Percentiles rank a stretch among this genome's conserved stretches.
Evolutionary conservation across 108 stramenopile species (phyloP).

Genomic region (Nitzschia sp.): DNA sequence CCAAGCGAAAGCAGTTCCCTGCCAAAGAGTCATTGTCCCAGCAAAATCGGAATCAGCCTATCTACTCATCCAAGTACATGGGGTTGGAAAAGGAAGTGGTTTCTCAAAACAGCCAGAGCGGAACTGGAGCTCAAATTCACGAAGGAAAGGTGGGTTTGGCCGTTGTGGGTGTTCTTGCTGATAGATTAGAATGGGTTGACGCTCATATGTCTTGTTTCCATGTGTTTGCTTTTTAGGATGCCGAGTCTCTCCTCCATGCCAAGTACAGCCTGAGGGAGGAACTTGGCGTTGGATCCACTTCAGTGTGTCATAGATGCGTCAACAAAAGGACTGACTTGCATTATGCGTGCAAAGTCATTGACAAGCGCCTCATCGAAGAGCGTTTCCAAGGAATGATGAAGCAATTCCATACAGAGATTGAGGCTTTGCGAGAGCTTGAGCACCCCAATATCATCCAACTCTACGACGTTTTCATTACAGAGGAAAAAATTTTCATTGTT

Average conservation of each 20-base stretch:
- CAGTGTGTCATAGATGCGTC: conserved; percentile 89
- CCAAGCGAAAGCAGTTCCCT: conserved; percentile 36
- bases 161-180: neutral
- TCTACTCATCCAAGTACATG: conserved; percentile 44
- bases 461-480: conserved; percentile 90
- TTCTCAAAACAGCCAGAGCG: neutral
- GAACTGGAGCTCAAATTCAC: conserved; percentile 39
- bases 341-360: conserved; percentile 96
- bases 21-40: conserved; percentile 21
- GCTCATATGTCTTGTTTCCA: neutral
- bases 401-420: conserved; percentile 94
- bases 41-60: conserved; percentile 7
- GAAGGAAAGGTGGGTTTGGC: conserved; percentile 49
- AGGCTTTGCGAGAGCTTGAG: conserved; percentile 58
- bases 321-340: conserved; percentile 51
- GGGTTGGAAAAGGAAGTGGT: conserved; percentile 64
- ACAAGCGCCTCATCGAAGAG: conserved; percentile 88
- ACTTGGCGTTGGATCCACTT: conserved; percentile 94
- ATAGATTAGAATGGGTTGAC: too few relatives aligned
- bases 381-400: conserved; percentile 88
- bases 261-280: conserved; percentile 92
- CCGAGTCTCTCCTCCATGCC: conserved; percentile 58
- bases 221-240: conserved; percentile 37
- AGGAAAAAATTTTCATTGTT: conserved; percentile 92
- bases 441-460: conserved; percentile 95